Percentiles rank a stretch among this genome's conserved stretches.
phyloP scores from a whole-genome alignment of 2,329 filamentous ascomycete species.

The Claviceps sp. region DNA sequence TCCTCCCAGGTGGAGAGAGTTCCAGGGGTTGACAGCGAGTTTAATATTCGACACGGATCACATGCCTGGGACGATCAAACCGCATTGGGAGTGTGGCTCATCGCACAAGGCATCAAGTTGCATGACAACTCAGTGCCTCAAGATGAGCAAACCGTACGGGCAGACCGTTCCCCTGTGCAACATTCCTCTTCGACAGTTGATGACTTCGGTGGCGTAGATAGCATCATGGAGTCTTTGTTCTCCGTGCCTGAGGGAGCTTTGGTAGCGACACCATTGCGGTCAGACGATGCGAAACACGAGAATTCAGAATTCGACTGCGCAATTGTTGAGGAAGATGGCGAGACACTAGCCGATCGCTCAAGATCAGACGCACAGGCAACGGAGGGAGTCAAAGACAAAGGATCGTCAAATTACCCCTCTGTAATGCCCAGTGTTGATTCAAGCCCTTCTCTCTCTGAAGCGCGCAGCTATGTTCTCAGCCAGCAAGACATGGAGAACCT shows the following conservation, averaged over 20 bases:
- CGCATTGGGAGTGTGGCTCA: constrained; percentile 24
- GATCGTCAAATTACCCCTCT: constrained; percentile 23
- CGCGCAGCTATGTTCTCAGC: constrained; percentile 16
- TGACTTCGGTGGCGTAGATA: constrained; percentile 5
- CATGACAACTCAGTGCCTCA: constrained; percentile 13
- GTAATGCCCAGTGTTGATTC: constrained; percentile 19
- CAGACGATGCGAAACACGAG: not conserved
- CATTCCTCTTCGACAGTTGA: not conserved
- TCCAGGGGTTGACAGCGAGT: constrained; percentile 13
- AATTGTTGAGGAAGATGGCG: not conserved
- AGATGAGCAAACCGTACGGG: constrained; percentile 6
- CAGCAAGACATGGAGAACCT: constrained; percentile 21
- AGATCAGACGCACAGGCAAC: not conserved
- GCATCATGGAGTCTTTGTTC: constrained; percentile 6
- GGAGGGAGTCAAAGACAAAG: constrained; percentile 10
- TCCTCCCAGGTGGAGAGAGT: constrained; percentile 7
- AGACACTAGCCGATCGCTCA: not conserved
- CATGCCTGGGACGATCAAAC: constrained; percentile 21
- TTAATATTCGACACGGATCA: constrained; percentile 17
- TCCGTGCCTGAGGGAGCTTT: not conserved
- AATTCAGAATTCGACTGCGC: not conserved
- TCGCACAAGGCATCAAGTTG: constrained; percentile 19
- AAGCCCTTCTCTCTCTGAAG: constrained; percentile 16
- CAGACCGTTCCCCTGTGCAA: not conserved
- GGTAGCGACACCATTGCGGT: not conserved